Evolutionary conservation across 2,329 filamentous ascomycete species (phyloP), one percentile per base, ranked within the genome.

Genomic region (Teratosphaeria destructans): DNA sequence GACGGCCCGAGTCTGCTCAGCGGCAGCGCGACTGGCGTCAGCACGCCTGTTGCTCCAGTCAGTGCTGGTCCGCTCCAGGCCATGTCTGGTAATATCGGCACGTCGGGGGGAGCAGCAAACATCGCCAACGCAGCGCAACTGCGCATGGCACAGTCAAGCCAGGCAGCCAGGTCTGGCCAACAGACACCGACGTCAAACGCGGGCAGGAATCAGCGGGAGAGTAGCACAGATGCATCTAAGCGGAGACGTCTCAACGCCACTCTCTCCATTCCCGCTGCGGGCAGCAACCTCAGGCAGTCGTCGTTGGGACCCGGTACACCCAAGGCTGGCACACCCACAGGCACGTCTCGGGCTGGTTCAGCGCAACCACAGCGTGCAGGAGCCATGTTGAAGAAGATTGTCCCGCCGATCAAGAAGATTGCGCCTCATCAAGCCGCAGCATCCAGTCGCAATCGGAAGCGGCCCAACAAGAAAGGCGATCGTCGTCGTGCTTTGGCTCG

Each of bases 271-370:
- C 83, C 82, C 2, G 72, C 77, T 12, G 76, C 80, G 2, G 79
- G 80, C 0, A 83, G 81, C 19, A 77, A 75, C 59, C 76, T 86
- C 7, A 79, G 84, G 6, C 84, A 86, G 69, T 81, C 81, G 0
- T 86, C 83, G 0, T 73, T 84, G 12, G 84, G 83, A 0, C 84
- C 70, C n/a, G 82, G 82, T n/a, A 86, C 84, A 1, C 84, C 84
- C 4, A 85, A 85, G 67, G 76, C 80, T 0, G 78, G 79, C 3
- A 85, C 83, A 0, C 81, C 71, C 68, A 72, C 69, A 26, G 65
- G 65, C 43, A 70, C 71, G 1, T 80, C 78, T 43, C 82, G 84
- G n/a, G 81, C 82, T 2, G 82, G 82, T 52, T 85, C 83, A 62
- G 80, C 78, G 3, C 82, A 82, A 12, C 83, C 84, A 10, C 76